Conservation (phyloP, 2,329 filamentous ascomycete genomes). For the Metarhizium sp. region DNA sequence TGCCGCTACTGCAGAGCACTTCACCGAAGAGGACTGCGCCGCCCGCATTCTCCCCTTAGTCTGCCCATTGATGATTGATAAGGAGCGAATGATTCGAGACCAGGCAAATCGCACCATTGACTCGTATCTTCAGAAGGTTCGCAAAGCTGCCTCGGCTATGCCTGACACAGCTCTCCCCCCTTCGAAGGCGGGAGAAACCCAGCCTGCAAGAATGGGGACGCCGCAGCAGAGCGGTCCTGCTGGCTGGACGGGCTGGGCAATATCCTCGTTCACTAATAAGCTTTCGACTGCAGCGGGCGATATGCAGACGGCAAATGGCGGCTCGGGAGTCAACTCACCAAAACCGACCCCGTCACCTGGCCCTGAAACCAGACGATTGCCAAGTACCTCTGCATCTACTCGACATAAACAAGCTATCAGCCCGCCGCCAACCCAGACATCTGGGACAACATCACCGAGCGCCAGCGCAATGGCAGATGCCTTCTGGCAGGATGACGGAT, state of each 20-base stretch:
- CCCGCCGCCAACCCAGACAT: constrained; percentile 37
- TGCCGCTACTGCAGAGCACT: constrained; percentile 75
- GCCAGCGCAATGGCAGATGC: constrained; percentile 34
- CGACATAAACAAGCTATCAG: constrained; percentile 52
- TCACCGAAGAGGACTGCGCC: constrained; percentile 84
- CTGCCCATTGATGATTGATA: constrained; percentile 80
- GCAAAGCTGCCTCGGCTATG: constrained; percentile 68
- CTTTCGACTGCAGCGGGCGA: constrained; percentile 75
- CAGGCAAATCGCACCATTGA: constrained; percentile 88
- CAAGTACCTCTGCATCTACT: constrained; percentile 44
- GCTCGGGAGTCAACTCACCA: constrained; percentile 30
- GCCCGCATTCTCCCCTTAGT: constrained; percentile 73
- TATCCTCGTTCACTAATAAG: constrained; percentile 97
- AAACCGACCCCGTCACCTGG: constrained; percentile 31
- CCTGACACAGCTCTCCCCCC: constrained; percentile 72
- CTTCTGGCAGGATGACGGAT: constrained; percentile 46
- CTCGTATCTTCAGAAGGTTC: constrained; percentile 71
- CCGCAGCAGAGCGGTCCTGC: constrained; percentile 52
- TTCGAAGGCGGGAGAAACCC: constrained; percentile 40
- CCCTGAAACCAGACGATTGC: constrained; percentile 24
- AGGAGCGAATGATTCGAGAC: constrained; percentile 89
- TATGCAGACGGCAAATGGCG: constrained; percentile 55
- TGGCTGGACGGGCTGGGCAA: constrained; percentile 89
- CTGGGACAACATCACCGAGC: constrained; percentile 38
- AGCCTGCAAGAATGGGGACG: constrained; percentile 67